Evolutionary conservation across 176 grass and related monocot genomes (phyloP).

Genomic region (Aegilops sharonensis): DNA sequence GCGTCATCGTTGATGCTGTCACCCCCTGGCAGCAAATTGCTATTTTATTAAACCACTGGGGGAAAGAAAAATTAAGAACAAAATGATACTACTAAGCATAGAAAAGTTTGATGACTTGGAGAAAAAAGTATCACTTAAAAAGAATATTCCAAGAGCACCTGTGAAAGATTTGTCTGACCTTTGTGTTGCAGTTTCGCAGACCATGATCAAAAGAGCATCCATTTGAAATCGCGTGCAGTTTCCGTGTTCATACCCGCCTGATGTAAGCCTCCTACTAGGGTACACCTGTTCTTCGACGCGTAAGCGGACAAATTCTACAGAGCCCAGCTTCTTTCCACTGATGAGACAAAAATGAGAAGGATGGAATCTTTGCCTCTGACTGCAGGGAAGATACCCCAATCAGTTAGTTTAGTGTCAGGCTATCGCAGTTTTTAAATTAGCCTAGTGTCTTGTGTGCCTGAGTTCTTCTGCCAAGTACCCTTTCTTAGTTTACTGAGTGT

Average conservation of each 20-base stretch:
- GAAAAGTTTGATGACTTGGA: not conserved
- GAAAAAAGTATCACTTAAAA: not conserved
- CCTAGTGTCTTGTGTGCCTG: constrained; percentile 40
- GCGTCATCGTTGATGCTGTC: constrained; percentile 15
- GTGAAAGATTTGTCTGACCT: not conserved
- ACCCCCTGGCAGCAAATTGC: not conserved
- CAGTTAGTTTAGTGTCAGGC: constrained; percentile 29
- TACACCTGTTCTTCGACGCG: not conserved
- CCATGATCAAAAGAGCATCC: not conserved
- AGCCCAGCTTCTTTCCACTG: constrained; percentile 21
- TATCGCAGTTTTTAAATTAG: constrained; percentile 28
- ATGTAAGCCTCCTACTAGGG: not conserved
- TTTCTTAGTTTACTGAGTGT: constrained; percentile 26
- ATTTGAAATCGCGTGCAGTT: not conserved
- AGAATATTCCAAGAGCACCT: not conserved
- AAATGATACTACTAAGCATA: not conserved
- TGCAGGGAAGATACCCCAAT: constrained; percentile 40
- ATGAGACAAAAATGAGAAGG: constrained; percentile 50
- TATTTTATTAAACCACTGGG: constrained; percentile 1
- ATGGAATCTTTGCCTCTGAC: constrained; percentile 48
- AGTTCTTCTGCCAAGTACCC: constrained; percentile 36
- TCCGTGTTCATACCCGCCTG: constrained; percentile 14
- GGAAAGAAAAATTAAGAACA: not conserved
- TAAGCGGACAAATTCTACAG: constrained; percentile 19
- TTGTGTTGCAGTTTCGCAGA: constrained; percentile 5